phyloP scores from a whole-genome alignment of 129 eudicot genomes.

The Escallonia rubra region DNA sequence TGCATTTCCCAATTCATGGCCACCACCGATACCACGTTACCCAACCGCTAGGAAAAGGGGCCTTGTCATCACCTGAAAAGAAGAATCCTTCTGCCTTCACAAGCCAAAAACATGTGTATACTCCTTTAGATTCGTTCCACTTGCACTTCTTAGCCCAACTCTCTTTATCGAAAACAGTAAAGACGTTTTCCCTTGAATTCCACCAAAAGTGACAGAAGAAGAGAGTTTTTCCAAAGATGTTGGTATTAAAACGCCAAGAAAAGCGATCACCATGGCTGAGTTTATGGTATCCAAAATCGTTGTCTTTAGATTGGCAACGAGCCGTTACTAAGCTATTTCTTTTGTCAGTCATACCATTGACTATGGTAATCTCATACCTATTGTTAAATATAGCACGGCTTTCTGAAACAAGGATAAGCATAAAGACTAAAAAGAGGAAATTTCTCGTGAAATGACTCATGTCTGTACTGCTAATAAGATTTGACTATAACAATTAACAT shows the following conservation, averaged over 20 bases:
- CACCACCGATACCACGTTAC: too few species aligned
- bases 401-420: too few species aligned
- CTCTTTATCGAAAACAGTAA: background rate
- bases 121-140: too few species aligned
- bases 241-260: background rate
- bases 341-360: background rate
- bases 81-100: background rate
- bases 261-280: background rate
- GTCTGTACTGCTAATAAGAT: too few species aligned
- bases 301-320: background rate
- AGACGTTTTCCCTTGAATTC: background rate
- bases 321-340: too few species aligned
- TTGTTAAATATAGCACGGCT: too few species aligned
- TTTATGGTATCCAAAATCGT: background rate
- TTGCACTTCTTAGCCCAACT: background rate
- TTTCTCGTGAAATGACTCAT: too few species aligned
- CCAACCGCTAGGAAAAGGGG: background rate
- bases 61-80: background rate
- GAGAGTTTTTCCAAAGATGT: background rate
- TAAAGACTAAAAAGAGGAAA: background rate
- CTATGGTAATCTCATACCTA: background rate
- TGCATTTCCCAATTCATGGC: too few species aligned
- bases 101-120: background rate
- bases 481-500: too few species aligned
- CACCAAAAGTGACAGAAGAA: background rate